These are phyloP conservation scores for Suillus subluteus DNA, from an alignment of 768 basidiomycete species.

Conservation along the genomic window DNA sequence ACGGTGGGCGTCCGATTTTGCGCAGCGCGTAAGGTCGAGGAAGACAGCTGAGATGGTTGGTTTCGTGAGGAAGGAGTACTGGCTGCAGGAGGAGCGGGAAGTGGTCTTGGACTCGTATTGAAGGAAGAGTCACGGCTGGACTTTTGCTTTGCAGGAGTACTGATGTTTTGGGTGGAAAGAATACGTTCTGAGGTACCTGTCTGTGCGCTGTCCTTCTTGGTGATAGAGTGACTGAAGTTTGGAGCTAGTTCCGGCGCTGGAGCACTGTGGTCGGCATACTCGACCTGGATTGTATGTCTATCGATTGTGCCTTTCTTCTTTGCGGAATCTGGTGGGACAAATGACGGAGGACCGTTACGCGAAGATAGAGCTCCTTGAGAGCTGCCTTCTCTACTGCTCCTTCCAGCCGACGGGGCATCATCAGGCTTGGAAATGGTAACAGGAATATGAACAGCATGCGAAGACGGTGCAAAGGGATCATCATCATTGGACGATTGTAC, in stretches of 20 bases:
- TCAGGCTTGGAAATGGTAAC: slow-evolving; percentile 34
- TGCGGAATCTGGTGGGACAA: slow-evolving; percentile 41
- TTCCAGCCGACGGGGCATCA: slow-evolving; percentile 23
- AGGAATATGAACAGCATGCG: slow-evolving; percentile 31
- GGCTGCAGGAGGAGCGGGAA: slow-evolving; percentile 30
- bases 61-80: slow-evolving; percentile 24
- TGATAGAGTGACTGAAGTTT: slow-evolving; percentile 25
- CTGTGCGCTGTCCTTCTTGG: slow-evolving; percentile 20
- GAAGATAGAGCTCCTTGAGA: slow-evolving; percentile 20
- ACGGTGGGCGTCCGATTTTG: slow-evolving; percentile 34
- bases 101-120: slow-evolving; percentile 29
- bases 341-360: slow-evolving; percentile 28
- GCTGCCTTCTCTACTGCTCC: slow-evolving; percentile 23
- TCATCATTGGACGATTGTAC: slow-evolving; percentile 51
- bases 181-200: slow-evolving; percentile 12
- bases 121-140: slow-evolving; percentile 16
- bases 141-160: slow-evolving; percentile 25
- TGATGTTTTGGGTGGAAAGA: slow-evolving; percentile 18
- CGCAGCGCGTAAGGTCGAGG: slow-evolving; percentile 31
- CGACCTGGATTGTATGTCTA: slow-evolving; percentile 95
- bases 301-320: slow-evolving; percentile 49
- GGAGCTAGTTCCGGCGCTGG: slow-evolving; percentile 31
- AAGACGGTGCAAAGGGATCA: slow-evolving; percentile 69
- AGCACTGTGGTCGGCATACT: slow-evolving; percentile 69
- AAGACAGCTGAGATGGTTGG: slow-evolving; percentile 27